phyloP scores from a whole-genome alignment of 306 rosid genomes.

The Quillaja saponaria region DNA sequence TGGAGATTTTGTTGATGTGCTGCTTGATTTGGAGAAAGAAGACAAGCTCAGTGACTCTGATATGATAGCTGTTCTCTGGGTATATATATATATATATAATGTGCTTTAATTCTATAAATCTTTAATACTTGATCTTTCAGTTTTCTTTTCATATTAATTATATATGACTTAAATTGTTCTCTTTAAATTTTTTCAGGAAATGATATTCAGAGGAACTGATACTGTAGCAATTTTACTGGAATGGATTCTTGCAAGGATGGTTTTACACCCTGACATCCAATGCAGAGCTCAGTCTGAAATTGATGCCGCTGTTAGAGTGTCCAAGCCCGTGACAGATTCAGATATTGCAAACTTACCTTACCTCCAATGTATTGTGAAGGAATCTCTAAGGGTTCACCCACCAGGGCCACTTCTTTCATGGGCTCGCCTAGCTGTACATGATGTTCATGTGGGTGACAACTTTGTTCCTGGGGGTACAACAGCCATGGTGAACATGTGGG shows the following conservation, averaged over 20 bases:
- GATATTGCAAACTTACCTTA: conserved; percentile 63
- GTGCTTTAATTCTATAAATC: neutral
- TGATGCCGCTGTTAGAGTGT: conserved; percentile 26
- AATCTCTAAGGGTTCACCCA: conserved; percentile 69
- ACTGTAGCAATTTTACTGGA: conserved; percentile 81
- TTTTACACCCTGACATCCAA: conserved; percentile 78
- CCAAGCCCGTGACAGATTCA: conserved; percentile 34
- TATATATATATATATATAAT: no score
- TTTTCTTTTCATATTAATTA: conserved; percentile 4
- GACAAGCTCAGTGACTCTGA: conserved; percentile 61
- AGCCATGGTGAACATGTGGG: conserved; percentile 87
- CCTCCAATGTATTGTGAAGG: conserved; percentile 69
- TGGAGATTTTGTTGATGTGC: conserved; percentile 73
- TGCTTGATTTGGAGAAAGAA: conserved; percentile 68
- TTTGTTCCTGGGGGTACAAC: conserved; percentile 67
- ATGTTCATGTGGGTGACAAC: conserved; percentile 48
- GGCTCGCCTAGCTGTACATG: conserved; percentile 75
- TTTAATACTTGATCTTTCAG: neutral
- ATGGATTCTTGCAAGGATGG: conserved; percentile 87
- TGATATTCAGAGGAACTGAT: conserved; percentile 89
- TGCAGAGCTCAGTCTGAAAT: conserved; percentile 56
- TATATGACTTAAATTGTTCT: neutral
- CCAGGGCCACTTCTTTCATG: conserved; percentile 83
- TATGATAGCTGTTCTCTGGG: conserved; percentile 88
- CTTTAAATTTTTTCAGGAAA: conserved; percentile 46